Evolutionary conservation across 1,284 basidiomycete genomes (phyloP).

Genomic region (Tilletia caries): DNA sequence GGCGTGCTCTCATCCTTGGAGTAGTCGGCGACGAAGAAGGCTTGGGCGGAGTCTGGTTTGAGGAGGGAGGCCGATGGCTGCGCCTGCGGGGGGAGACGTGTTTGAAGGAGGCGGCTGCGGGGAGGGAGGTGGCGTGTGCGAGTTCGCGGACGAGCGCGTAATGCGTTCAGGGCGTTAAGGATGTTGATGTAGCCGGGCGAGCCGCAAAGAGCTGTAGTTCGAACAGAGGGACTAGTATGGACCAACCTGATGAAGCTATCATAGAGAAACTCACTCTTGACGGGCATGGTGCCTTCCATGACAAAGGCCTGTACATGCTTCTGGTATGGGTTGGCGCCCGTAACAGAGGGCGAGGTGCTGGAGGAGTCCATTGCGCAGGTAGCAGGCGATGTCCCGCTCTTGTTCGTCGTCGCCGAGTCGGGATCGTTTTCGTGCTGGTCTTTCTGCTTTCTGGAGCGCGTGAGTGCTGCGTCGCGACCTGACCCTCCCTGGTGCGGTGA

Average conservation of each 20-base stretch:
- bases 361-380: constrained; percentile 56
- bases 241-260: too few relatives aligned
- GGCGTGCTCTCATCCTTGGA: constrained; percentile 59
- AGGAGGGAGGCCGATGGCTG: constrained; percentile 68
- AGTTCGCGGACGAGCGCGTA: constrained; percentile 95
- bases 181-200: constrained; percentile 99
- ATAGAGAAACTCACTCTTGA: constrained; percentile 71
- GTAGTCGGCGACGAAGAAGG: constrained; percentile 93
- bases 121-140: constrained; percentile 71
- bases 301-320: constrained; percentile 98
- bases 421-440: too few relatives aligned
- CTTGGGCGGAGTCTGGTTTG: constrained; percentile 80
- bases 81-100: constrained; percentile 97
- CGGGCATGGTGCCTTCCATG: constrained; percentile 80
- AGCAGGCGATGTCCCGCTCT: too few relatives aligned
- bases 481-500: too few relatives aligned
- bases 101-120: constrained; percentile 98
- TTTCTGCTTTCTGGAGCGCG: too few relatives aligned
- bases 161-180: constrained; percentile 94
- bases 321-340: constrained; percentile 97
- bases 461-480: too few relatives aligned
- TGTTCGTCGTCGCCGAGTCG: too few relatives aligned
- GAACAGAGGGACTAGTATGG: not conserved
- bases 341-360: constrained; percentile 79
- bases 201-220: constrained; percentile 74